These are phyloP conservation scores for Boletus eberwhitei DNA, from an alignment of 768 basidiomycete species.

Conservation along the genomic window DNA sequence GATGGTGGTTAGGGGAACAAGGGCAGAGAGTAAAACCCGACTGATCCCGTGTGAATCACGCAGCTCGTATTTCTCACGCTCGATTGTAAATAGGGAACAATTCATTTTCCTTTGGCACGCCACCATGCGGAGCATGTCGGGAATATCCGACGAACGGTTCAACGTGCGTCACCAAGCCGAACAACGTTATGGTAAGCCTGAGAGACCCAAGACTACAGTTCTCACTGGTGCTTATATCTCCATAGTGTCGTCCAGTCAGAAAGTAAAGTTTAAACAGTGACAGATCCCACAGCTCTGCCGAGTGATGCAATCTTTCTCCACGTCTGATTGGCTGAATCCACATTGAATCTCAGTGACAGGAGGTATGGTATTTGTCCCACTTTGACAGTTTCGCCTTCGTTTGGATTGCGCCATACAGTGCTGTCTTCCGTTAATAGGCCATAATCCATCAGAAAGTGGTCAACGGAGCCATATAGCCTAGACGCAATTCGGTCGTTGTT, in stretches of 20 bases:
- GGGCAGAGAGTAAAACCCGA: slow-evolving; percentile 57
- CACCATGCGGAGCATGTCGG: not conserved
- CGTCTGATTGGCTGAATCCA: slow-evolving; percentile 5
- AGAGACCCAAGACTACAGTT: not conserved
- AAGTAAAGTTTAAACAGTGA: not conserved
- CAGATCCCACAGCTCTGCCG: not conserved
- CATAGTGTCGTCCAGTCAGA: not conserved
- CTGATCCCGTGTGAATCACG: slow-evolving; percentile 18
- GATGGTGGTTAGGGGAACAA: slow-evolving; percentile 79
- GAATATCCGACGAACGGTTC: not conserved
- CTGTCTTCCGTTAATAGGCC: not conserved
- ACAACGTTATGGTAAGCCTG: not conserved
- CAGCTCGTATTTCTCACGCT: slow-evolving; percentile 11
- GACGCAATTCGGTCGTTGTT: not conserved
- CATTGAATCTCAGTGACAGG: not conserved
- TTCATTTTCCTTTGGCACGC: not conserved
- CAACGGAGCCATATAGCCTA: not conserved
- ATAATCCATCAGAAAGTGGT: not conserved
- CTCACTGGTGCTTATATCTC: too few species aligned
- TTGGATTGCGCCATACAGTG: slow-evolving; percentile 3
- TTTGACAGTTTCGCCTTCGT: slow-evolving; percentile 9
- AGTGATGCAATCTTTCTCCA: not conserved
- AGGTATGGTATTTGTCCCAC: slow-evolving; percentile 3
- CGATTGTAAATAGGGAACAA: slow-evolving; percentile 22
- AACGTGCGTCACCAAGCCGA: not conserved